Conservation (phyloP, 352 stramenopile species). For the Globisporangium nodosum region DNA sequence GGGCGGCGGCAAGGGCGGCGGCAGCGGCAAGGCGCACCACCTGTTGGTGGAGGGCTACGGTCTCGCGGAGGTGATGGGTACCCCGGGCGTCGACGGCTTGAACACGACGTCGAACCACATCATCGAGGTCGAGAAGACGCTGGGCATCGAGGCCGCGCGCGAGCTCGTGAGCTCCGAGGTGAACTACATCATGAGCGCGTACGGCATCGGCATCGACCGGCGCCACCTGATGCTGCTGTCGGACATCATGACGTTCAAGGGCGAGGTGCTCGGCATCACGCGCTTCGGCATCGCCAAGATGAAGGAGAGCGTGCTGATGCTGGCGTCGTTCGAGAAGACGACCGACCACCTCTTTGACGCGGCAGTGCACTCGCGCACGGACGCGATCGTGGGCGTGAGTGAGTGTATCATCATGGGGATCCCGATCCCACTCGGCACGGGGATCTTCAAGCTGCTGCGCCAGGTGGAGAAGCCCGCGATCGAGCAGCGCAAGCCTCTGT, state of each 20-base stretch:
- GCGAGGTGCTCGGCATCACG: slow-evolving; percentile 84
- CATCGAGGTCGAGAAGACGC: slow-evolving; percentile 94
- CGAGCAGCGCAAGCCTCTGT: slow-evolving; percentile 52
- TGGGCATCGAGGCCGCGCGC: slow-evolving; percentile 98
- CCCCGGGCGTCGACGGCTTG: slow-evolving; percentile 93
- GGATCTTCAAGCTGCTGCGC: slow-evolving; percentile 95
- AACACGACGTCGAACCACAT: slow-evolving; percentile 99
- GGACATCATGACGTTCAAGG: slow-evolving; percentile 99
- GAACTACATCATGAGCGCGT: slow-evolving; percentile 98
- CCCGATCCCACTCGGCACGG: slow-evolving; percentile 96
- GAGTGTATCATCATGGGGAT: slow-evolving; percentile 99
- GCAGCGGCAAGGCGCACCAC: slow-evolving; percentile 84
- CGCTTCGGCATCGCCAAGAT: slow-evolving; percentile 99
- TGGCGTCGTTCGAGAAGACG: slow-evolving; percentile 99
- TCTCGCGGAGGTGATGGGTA: slow-evolving; percentile 97
- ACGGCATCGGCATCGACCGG: slow-evolving; percentile 98
- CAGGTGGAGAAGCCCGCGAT: slow-evolving; percentile 75
- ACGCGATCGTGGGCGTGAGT: slow-evolving; percentile 98
- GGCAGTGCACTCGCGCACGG: slow-evolving; percentile 95
- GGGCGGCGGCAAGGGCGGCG: slow-evolving; percentile 44
- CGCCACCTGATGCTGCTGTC: slow-evolving; percentile 98
- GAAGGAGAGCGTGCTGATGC: slow-evolving; percentile 99
- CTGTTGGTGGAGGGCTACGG: slow-evolving; percentile 99
- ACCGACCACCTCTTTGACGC: slow-evolving; percentile 99
- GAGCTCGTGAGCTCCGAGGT: slow-evolving; percentile 97